A percentile compares a stretch with the other conserved stretches of the same genome.
These are phyloP conservation scores for Haplographium delicatum DNA, from an alignment of 495 filamentous ascomycete species.

Conservation along the genomic window DNA sequence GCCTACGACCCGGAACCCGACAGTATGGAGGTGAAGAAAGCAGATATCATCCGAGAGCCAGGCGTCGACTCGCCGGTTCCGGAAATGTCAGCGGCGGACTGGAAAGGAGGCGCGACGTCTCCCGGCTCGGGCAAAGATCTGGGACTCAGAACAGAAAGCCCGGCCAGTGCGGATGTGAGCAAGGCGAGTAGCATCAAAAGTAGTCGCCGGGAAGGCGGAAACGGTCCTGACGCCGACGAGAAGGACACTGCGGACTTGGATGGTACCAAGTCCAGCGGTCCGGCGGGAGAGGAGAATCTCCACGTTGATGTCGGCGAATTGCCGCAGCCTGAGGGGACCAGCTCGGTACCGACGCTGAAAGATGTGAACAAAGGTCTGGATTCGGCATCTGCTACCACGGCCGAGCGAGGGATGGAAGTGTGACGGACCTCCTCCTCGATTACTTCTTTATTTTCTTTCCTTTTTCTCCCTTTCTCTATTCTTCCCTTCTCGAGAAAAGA, in stretches of 20 bases:
- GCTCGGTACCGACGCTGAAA: slow-evolving; percentile 10
- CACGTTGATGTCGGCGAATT: slow-evolving; percentile 9
- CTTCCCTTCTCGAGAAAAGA: no score
- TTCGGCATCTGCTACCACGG: slow-evolving; percentile 18
- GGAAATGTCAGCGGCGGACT: slow-evolving; percentile 65
- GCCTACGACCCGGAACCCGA: slow-evolving; percentile 25
- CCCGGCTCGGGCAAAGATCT: slow-evolving; percentile 52
- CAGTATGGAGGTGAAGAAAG: slow-evolving; percentile 25
- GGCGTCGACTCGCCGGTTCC: slow-evolving; percentile 57
- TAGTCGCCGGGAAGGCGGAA: no score
- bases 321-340: slow-evolving; percentile 8
- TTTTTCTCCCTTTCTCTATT: not conserved
- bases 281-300: slow-evolving; percentile 26
- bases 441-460: not conserved
- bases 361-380: slow-evolving; percentile 20
- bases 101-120: slow-evolving; percentile 49
- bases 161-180: slow-evolving; percentile 58
- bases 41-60: slow-evolving; percentile 51
- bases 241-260: slow-evolving; percentile 21
- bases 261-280: slow-evolving; percentile 30
- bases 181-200: slow-evolving; percentile 52
- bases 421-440: slow-evolving; percentile 7
- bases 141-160: slow-evolving; percentile 57
- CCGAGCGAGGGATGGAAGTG: slow-evolving; percentile 6
- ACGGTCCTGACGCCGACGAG: slow-evolving; percentile 6